Conservation (phyloP, 2,329 filamentous ascomycete genomes). For the Aspergillus sp. region DNA sequence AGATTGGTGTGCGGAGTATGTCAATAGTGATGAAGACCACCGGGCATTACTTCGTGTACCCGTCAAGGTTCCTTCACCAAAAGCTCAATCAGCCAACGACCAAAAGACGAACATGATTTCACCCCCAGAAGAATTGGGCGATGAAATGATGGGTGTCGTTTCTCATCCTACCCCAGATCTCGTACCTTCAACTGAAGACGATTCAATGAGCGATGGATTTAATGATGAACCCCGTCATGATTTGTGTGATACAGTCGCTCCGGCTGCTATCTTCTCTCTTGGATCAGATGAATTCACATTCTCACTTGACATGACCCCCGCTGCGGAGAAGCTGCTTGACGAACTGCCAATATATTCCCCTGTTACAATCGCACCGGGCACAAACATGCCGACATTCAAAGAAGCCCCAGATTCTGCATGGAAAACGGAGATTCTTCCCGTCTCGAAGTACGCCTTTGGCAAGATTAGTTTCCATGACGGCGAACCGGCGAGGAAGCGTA, state of each 20-base stretch:
- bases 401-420: constrained; percentile 65
- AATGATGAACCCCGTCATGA: constrained; percentile 42
- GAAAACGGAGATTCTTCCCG: constrained; percentile 71
- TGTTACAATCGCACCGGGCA: constrained; percentile 50
- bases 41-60: constrained; percentile 64
- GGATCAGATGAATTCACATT: constrained; percentile 78
- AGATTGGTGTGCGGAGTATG: constrained; percentile 78
- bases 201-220: constrained; percentile 48
- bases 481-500: constrained; percentile 67
- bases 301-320: constrained; percentile 66
- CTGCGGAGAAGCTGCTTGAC: constrained; percentile 69
- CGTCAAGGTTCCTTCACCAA: constrained; percentile 31
- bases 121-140: constrained; percentile 29
- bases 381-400: constrained; percentile 55
- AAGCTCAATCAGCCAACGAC: constrained; percentile 17
- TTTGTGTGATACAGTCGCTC: constrained; percentile 47
- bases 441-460: constrained; percentile 82
- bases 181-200: constrained; percentile 59
- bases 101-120: constrained; percentile 23
- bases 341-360: constrained; percentile 77
- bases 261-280: constrained; percentile 78
- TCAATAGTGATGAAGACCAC: constrained; percentile 59
- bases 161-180: constrained; percentile 63
- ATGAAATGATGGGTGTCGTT: constrained; percentile 20
- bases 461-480: constrained; percentile 67